These are phyloP conservation scores for Camelina sativa DNA, from an alignment of 345 rosid species.

Conservation along the genomic window DNA sequence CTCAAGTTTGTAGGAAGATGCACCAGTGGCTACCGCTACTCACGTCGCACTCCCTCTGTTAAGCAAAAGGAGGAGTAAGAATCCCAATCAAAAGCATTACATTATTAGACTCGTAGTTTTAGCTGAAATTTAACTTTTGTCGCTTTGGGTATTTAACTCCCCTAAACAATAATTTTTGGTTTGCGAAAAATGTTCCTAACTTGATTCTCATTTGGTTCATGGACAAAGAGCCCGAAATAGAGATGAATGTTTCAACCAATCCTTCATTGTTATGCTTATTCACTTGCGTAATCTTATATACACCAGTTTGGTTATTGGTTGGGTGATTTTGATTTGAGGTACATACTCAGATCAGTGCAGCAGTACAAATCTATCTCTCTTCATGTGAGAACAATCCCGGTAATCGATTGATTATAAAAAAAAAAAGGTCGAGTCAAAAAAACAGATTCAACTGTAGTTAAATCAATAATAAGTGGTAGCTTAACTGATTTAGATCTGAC, in stretches of 20 bases:
- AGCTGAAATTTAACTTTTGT: constrained; percentile 31
- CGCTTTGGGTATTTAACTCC: constrained; percentile 39
- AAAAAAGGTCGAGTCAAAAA: too few species aligned
- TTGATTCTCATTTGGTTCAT: too few species aligned
- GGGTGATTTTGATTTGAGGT: too few species aligned
- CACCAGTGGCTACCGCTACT: constrained; percentile 48
- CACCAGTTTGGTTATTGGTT: too few species aligned
- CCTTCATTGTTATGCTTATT: neutral
- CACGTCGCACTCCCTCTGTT: constrained; percentile 34
- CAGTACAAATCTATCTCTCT: too few species aligned
- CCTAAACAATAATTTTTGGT: constrained; percentile 24
- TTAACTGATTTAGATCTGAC: too few species aligned
- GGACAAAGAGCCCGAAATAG: neutral
- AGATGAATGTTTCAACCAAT: neutral
- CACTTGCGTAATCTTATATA: too few species aligned
- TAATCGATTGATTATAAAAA: too few species aligned
- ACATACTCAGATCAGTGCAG: too few species aligned
- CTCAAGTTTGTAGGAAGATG: constrained; percentile 84
- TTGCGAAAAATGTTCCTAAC: constrained; percentile 6
- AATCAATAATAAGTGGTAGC: too few species aligned
- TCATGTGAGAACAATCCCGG: too few species aligned
- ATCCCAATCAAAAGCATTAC: neutral
- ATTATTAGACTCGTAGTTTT: constrained; percentile 25
- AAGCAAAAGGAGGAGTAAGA: constrained; percentile 58
- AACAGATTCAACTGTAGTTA: too few species aligned